Evolutionary conservation across 169 alveolate species (phyloP), one percentile per base, ranked within the genome.

Genomic region (Babesia bovis): DNA sequence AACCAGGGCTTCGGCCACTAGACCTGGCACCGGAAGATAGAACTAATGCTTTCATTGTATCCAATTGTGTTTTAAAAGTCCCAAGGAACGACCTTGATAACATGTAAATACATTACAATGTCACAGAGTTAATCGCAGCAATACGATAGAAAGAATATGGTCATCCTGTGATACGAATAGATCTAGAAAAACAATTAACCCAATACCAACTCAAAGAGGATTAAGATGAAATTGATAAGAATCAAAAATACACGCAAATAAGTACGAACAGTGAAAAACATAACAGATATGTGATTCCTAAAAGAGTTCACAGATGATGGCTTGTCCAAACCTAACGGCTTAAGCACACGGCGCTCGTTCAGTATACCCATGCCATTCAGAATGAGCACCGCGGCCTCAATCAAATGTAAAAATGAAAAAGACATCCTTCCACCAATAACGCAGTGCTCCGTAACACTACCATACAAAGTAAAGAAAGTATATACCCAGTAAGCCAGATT

Each of bases 351-450:
- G 17, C 82, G 68, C 42, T 81, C 88, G 66, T 81, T 81, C 56
- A 81, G 38, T 38, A 81, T 81, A 49, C 84, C 84, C 88, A 81
- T 69, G 68, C 84, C 83, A 53, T 81, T 81, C 28, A 81, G 35
- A 23, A 69, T 38, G 57, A 81, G 78, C 40, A 66, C 88, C 19
- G 79, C 19, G 57, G 88, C 83, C 61, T 81, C 88, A 15, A 81
- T 41, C 47, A 81, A 42, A 50, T 81, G 88, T 55, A 81, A 30
- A 47, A 81, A 71, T 3, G 72, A 51, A 32, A 81, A 58, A 21
- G 75, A 66, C 88, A 81, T 81, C 58, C 52, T 30, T 52, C 57
- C 67, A 12, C n/a, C n/a, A n/a, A n/a, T n/a, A n/a, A n/a, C n/a
- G n/a, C n/a, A n/a, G 26, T 44, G 36, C n/a, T 19, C 13, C 26